Conservation (phyloP, 805 yeast species). For the Cyberlindnera sargentensis region DNA sequence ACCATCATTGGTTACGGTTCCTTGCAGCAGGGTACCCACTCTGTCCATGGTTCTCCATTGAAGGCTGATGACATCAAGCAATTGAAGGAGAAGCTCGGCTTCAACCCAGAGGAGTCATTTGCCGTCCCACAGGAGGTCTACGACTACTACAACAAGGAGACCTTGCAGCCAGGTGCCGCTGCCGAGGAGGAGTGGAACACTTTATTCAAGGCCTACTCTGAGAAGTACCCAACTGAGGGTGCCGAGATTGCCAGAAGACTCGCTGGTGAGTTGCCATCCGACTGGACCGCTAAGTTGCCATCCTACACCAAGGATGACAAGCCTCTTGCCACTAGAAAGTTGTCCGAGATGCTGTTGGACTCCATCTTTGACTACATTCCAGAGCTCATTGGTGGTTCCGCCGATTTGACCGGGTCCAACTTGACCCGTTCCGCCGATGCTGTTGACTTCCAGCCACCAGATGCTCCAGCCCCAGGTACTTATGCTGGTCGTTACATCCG, state of each 20-base stretch:
- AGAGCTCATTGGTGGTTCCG: conserved; percentile 95
- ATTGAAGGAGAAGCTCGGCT: conserved; percentile 77
- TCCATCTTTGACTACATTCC: conserved; percentile 61
- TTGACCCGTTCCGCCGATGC: conserved; percentile 82
- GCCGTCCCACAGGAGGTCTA: conserved; percentile 78
- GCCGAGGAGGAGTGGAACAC: conserved; percentile 72
- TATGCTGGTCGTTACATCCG: conserved; percentile 91
- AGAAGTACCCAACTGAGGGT: conserved; percentile 71
- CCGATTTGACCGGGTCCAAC: conserved; percentile 96
- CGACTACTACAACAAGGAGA: conserved; percentile 51
- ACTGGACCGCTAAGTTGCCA: conserved; percentile 78
- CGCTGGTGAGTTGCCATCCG: conserved; percentile 67
- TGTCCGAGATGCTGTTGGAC: conserved; percentile 74
- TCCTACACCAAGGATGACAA: conserved; percentile 68
- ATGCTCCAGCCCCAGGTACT: conserved; percentile 71
- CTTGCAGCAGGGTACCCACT: conserved; percentile 71
- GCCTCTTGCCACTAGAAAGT: conserved; percentile 90
- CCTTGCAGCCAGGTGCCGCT: conserved; percentile 54
- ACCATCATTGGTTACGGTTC: conserved; percentile 97
- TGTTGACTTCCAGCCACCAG: conserved; percentile 87
- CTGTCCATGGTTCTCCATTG: conserved; percentile 95
- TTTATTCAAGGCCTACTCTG: conserved; percentile 51
- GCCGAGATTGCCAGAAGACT: conserved; percentile 78
- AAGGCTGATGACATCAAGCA: conserved; percentile 88
- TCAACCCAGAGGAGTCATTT: conserved; percentile 78